Conservation (phyloP, 2,329 filamentous ascomycete genomes). For the Chaetomium strumarium region DNA sequence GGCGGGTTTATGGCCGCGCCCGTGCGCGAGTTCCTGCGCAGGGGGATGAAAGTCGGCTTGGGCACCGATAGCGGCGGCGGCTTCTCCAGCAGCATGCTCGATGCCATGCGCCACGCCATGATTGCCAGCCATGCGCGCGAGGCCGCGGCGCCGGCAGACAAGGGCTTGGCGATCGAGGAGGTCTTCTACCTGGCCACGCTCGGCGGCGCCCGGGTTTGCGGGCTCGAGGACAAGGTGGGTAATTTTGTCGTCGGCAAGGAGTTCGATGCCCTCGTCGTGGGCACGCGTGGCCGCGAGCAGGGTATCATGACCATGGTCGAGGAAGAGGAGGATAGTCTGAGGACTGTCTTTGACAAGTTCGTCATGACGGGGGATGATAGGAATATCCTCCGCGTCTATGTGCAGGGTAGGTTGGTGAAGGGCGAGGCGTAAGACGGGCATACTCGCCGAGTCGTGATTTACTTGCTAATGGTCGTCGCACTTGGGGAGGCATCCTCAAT, state of each 20-base stretch:
- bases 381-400: conserved; percentile 52
- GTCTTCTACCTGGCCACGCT: conserved; percentile 55
- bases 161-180: conserved; percentile 44
- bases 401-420: conserved; percentile 36
- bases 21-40: conserved; percentile 49
- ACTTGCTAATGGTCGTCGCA: too few relatives aligned
- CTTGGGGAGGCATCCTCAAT: too few relatives aligned
- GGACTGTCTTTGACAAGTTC: conserved; percentile 55
- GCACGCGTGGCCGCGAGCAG: conserved; percentile 30
- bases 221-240: conserved; percentile 48
- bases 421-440: conserved; percentile 1
- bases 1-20: conserved; percentile 58
- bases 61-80: conserved; percentile 61
- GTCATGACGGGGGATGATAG: conserved; percentile 61
- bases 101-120: conserved; percentile 53
- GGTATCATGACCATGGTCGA: conserved; percentile 50
- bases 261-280: conserved; percentile 53
- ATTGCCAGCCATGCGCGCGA: conserved; percentile 47
- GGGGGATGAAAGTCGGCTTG: conserved; percentile 58
- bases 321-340: conserved; percentile 43
- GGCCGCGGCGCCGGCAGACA: conserved; percentile 37
- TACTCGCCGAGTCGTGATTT: too few relatives aligned
- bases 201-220: conserved; percentile 55
- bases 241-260: conserved; percentile 54
- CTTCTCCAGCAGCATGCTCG: conserved; percentile 54